Evolutionary conservation across 495 filamentous ascomycete species (phyloP).

Genomic region (Penicillium canescens): DNA sequence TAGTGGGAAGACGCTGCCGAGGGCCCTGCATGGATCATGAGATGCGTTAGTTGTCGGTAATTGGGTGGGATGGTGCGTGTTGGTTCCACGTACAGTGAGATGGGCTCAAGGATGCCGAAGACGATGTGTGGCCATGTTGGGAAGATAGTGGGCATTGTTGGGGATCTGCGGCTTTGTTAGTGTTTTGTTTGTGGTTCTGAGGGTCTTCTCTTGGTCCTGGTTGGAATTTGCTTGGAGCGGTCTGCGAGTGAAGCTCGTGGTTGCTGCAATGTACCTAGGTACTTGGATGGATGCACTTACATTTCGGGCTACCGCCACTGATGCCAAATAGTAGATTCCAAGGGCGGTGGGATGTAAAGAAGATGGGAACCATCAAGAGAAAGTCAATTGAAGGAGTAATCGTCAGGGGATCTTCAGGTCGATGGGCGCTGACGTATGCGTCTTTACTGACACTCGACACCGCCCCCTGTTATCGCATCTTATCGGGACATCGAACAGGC

Average conservation of each 20-base stretch:
- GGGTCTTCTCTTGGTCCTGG: not conserved
- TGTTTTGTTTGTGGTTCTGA: not conserved
- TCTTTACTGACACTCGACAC: no score
- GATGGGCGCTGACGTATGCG: no score
- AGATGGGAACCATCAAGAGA: no score
- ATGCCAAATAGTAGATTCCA: not conserved
- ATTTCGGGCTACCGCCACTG: not conserved
- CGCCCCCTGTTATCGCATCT: no score
- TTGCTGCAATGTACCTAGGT: not conserved
- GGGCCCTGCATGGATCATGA: conserved; percentile 41
- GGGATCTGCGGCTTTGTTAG: not conserved
- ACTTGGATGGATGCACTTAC: not conserved
- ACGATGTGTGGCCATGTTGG: conserved; percentile 44
- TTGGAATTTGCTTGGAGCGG: conserved; percentile 1
- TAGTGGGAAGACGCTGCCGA: conserved; percentile 56
- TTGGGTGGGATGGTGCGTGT: conserved; percentile 1
- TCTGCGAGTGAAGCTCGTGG: not conserved
- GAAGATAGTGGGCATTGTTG: conserved; percentile 38
- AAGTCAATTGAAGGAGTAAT: no score
- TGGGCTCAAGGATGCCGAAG: conserved; percentile 62
- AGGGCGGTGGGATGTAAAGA: no score
- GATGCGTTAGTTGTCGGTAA: conserved; percentile 8
- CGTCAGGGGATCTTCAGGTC: no score
- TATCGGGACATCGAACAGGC: no score
- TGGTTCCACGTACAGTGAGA: conserved; percentile 57